Base-by-base conservation (phyloP, 495 filamentous ascomycete genomes). In the Penicillium cosmopolitanum region DNA sequence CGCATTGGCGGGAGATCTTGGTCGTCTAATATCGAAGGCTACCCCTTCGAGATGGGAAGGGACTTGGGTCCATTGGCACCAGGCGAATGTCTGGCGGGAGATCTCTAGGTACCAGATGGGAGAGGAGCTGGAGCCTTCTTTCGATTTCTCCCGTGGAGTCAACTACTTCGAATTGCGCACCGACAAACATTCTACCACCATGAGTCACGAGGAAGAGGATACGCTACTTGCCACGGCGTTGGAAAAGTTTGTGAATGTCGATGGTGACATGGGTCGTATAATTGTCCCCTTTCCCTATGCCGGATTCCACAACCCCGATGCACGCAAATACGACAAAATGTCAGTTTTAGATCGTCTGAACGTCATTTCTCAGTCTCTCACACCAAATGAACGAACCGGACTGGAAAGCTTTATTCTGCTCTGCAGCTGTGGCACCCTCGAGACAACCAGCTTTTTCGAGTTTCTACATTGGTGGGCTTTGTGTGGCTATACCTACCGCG, bases 1-100 rank as follows among this genome's bases (percentile, higher is more conserved):
- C 71, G 73, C 3, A 69, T 77, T 34, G 73, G 73, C 16, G 73
- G 73, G 1, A 67, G 73, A 5, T 65, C 73, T 9, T 77, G 66
- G 64, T 65, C 68, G 11, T 55, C 66, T 13, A 62, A 70, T 8
- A 61, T 66, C 38, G 58, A 43, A 8, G 62, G 63, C 0, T 62
- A 70, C 47, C 52, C 55, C 0, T 70, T 62, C 35, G 74, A 77
- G 19, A 66, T 77, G 62, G 74, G 74, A 0, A 0, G 74, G 74
- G 6, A 73, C 71, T 6, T 77, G 72, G 71, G 62, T 77, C 2
- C 66, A 69, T 23, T 69, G 69, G 66, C 42, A 43, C 5, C 69
- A 72, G 31, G 58, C 66, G 5, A 64, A 69, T 55, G 58, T 66
- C 1, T 72, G 55, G 51, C 57, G 57, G 9, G 67, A 69, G 43